Evolutionary conservation across 179 eudicot genomes (phyloP).

Genomic region (Gypsophila paniculata): DNA sequence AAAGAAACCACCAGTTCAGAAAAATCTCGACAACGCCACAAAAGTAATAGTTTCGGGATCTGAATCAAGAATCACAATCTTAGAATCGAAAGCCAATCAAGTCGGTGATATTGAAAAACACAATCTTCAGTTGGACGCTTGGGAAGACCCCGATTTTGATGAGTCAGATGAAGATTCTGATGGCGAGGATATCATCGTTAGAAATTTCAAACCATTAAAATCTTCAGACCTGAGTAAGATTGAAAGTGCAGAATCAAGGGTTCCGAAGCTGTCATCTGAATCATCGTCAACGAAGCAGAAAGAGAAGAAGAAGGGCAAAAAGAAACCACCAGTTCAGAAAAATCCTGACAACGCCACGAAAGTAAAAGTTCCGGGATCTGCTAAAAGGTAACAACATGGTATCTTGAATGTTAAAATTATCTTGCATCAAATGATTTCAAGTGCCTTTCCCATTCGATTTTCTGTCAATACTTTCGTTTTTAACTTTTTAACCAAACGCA

Average conservation of each 20-base stretch:
- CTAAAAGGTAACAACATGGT: slow-evolving; percentile 23
- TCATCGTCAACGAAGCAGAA: slow-evolving; percentile 27
- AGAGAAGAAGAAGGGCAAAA: slow-evolving; percentile 26
- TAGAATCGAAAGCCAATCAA: slow-evolving; percentile 20
- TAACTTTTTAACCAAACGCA: slow-evolving; percentile 30
- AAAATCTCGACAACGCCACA: slow-evolving; percentile 32
- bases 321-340: slow-evolving; percentile 33
- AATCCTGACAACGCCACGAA: slow-evolving; percentile 35
- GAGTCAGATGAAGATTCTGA: slow-evolving; percentile 24
- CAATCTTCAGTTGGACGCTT: slow-evolving; percentile 16
- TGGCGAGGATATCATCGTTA: slow-evolving; percentile 28
- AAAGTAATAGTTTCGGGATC: slow-evolving; percentile 30
- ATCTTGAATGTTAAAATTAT: slow-evolving; percentile 2
- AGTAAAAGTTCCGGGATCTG: slow-evolving; percentile 31
- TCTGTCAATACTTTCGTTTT: not conserved
- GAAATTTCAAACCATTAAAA: slow-evolving; percentile 8
- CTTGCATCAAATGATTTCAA: not conserved
- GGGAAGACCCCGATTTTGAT: slow-evolving; percentile 28
- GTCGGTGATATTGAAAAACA: slow-evolving; percentile 23
- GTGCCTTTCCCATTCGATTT: slow-evolving; percentile 4
- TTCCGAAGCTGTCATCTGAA: slow-evolving; percentile 22
- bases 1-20: slow-evolving; percentile 34
- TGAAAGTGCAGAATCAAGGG: slow-evolving; percentile 16
- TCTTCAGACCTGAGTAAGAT: slow-evolving; percentile 10
- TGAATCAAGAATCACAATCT: slow-evolving; percentile 4